A percentile compares a stretch with the other conserved stretches of the same genome.
Evolutionary conservation across 2,329 filamentous ascomycete species (phyloP).

Genomic region (Arthrinium puccinioides): DNA sequence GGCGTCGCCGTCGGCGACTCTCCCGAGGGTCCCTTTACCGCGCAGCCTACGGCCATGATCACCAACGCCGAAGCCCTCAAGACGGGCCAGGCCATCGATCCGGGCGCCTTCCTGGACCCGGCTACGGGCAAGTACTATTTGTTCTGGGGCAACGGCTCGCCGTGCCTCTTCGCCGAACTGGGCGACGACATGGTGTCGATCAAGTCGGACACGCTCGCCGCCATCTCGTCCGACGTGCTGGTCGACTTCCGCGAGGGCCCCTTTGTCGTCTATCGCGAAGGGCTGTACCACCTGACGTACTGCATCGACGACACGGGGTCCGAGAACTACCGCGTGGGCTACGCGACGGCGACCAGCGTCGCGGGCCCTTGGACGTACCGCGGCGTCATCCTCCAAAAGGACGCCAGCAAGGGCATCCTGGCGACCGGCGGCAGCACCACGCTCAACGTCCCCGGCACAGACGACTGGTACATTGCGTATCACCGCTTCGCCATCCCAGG

Average conservation of each 20-base stretch:
- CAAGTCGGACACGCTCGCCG: constrained; percentile 24
- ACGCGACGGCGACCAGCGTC: constrained; percentile 30
- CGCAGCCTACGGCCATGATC: constrained; percentile 45
- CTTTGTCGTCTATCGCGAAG: constrained; percentile 36
- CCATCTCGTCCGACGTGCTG: constrained; percentile 29
- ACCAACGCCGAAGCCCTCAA: constrained; percentile 39
- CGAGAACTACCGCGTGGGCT: constrained; percentile 38
- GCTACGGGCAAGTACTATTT: constrained; percentile 49
- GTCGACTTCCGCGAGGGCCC: constrained; percentile 33
- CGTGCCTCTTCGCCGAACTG: constrained; percentile 33
- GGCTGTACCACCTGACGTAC: constrained; percentile 39
- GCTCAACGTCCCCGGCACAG: constrained; percentile 36
- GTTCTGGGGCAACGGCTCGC: constrained; percentile 49
- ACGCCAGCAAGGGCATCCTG: constrained; percentile 31
- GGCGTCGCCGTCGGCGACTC: constrained; percentile 50
- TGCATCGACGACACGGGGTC: constrained; percentile 39
- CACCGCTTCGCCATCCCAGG: constrained; percentile 38
- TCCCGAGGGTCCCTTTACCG: constrained; percentile 53
- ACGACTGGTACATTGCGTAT: constrained; percentile 43
- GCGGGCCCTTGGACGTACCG: constrained; percentile 37
- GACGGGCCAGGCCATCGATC: constrained; percentile 47
- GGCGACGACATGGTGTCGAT: constrained; percentile 38
- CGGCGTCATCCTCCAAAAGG: constrained; percentile 35
- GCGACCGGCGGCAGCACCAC: constrained; percentile 38
- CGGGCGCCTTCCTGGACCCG: constrained; percentile 53